phyloP scores from a whole-genome alignment of 139 green algal genomes.

The Micromonas commoda region DNA sequence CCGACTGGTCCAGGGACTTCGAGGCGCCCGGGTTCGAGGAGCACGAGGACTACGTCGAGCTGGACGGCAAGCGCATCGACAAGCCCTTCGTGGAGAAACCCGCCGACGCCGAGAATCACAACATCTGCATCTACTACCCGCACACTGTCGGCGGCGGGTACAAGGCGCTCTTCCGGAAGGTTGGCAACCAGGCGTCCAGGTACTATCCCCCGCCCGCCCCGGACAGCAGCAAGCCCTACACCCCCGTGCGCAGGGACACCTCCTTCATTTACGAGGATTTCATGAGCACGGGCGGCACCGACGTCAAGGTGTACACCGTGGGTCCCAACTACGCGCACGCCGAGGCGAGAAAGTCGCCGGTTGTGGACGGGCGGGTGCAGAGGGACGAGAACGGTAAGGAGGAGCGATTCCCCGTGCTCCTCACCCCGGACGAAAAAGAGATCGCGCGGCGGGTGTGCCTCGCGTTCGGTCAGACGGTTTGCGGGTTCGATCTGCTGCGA shows the following conservation, averaged over 20 bases:
- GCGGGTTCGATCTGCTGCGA: conserved; percentile 52
- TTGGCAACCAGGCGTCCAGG: conserved; percentile 13
- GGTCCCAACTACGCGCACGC: conserved; percentile 92
- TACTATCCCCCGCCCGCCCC: neutral
- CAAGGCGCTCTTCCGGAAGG: conserved; percentile 94
- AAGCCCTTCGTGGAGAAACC: conserved; percentile 99
- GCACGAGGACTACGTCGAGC: conserved; percentile 78
- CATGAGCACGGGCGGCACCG: conserved; percentile 88
- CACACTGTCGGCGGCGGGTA: conserved; percentile 91
- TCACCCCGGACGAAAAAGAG: conserved; percentile 79
- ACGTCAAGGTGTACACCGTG: conserved; percentile 96
- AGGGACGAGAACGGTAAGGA: conserved; percentile 81
- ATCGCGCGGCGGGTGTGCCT: conserved; percentile 86
- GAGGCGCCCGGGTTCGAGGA: conserved; percentile 65
- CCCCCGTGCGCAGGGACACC: conserved; percentile 59
- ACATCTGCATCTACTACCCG: conserved; percentile 98
- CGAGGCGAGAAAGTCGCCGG: conserved; percentile 92
- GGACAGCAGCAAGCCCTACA: conserved; percentile 18
- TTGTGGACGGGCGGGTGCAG: conserved; percentile 90
- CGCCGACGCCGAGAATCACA: conserved; percentile 89
- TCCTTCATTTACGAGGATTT: conserved; percentile 99
- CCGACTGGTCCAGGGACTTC: neutral
- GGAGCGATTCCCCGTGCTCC: conserved; percentile 81
- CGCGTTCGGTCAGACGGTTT: conserved; percentile 82
- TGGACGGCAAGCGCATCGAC: conserved; percentile 64